phyloP scores from a whole-genome alignment of 352 stramenopile species.

The Globisporangium mamillatum region DNA sequence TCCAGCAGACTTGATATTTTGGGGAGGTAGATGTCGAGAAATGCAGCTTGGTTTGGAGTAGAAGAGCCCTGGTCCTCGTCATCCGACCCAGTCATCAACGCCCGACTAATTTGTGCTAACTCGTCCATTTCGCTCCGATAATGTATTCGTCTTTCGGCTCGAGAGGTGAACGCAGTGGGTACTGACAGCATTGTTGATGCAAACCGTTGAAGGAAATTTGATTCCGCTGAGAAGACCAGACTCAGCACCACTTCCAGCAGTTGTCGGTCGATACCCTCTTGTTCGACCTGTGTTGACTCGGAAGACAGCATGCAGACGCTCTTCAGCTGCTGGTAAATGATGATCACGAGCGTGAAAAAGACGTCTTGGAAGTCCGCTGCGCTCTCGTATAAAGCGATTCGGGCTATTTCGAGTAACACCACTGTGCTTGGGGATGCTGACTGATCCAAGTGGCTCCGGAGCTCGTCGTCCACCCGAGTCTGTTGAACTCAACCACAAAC shows the following conservation, averaged over 20 bases:
- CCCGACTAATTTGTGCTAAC: not conserved
- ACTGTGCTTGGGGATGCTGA: not conserved
- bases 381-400: conserved; percentile 8
- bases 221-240: conserved; percentile 24
- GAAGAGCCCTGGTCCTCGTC: not conserved
- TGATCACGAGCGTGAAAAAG: conserved; percentile 33
- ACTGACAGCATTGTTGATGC: conserved; percentile 27
- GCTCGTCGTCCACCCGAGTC: conserved; percentile 7
- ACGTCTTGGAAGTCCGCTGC: conserved; percentile 14
- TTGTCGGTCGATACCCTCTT: conserved; percentile 1
- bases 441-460: conserved; percentile 5
- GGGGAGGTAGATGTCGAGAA: not conserved
- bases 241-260: conserved; percentile 30
- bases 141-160: conserved; percentile 8
- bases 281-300: not conserved
- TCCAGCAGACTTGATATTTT: not conserved
- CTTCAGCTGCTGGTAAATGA: conserved; percentile 32
- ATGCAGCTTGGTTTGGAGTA: not conserved
- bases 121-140: conserved; percentile 16
- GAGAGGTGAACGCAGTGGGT: conserved; percentile 24
- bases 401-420: conserved; percentile 10
- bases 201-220: conserved; percentile 8
- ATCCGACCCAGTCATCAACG: not conserved
- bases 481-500: not conserved
- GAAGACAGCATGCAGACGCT: not conserved